phyloP scores from a whole-genome alignment of 768 basidiomycete genomes.

The Clathrus columnatus region DNA sequence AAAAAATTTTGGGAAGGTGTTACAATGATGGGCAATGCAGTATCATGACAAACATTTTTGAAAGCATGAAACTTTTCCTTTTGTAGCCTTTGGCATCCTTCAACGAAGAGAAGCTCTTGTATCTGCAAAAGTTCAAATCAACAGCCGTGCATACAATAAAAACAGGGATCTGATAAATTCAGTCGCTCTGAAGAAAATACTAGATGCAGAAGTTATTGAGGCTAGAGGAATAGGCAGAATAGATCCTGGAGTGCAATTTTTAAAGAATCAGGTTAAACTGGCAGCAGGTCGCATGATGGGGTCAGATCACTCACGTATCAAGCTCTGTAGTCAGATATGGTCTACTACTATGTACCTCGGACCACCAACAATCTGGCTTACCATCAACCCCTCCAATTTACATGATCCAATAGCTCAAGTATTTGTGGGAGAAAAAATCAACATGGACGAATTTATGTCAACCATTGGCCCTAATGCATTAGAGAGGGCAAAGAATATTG shows the following conservation, averaged over 20 bases:
- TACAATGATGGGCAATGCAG: slow-evolving; percentile 8
- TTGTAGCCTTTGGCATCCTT: background rate
- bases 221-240: too few relatives aligned
- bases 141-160: too few relatives aligned
- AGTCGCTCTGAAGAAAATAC: too few relatives aligned
- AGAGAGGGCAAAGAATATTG: slow-evolving; percentile 11
- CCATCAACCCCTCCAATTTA: slow-evolving; percentile 33
- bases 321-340: slow-evolving; percentile 28
- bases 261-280: too few relatives aligned
- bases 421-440: slow-evolving; percentile 12
- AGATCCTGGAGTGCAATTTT: too few relatives aligned
- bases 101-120: background rate
- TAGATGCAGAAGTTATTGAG: too few relatives aligned
- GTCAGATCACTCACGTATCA: slow-evolving; percentile 7
- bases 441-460: slow-evolving; percentile 8
- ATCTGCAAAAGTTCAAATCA: background rate
- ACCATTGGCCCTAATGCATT: slow-evolving; percentile 9
- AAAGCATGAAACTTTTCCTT: background rate
- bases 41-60: slow-evolving; percentile 9
- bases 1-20: too few relatives aligned
- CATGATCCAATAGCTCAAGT: slow-evolving; percentile 39
- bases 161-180: too few relatives aligned
- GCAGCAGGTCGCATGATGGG: slow-evolving; percentile 16
- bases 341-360: slow-evolving; percentile 21
- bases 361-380: slow-evolving; percentile 34